A percentile compares a stretch with the other conserved stretches of the same genome.
These are phyloP conservation scores for Dryadomyces sulphureus DNA, from an alignment of 2,329 filamentous ascomycete genomes.

Conservation along the genomic window DNA sequence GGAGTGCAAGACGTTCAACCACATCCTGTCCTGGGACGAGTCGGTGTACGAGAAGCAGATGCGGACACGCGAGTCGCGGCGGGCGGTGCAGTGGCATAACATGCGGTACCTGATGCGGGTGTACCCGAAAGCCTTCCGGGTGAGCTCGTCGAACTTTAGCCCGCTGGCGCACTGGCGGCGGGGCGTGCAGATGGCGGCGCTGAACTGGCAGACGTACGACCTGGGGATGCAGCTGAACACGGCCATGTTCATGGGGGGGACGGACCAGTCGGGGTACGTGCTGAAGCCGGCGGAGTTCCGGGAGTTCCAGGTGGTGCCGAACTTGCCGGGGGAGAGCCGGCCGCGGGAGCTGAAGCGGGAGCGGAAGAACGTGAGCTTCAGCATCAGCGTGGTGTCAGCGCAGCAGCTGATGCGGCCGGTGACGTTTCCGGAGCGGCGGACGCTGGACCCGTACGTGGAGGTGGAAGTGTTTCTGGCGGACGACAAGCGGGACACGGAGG, in stretches of 20 bases:
- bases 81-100: slow-evolving; percentile 75
- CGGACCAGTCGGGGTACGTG: slow-evolving; percentile 80
- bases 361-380: slow-evolving; percentile 71
- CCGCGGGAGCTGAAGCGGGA: slow-evolving; percentile 48
- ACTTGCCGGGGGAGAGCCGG: slow-evolving; percentile 30
- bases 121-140: slow-evolving; percentile 70
- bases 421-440: slow-evolving; percentile 37
- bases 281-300: slow-evolving; percentile 82
- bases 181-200: slow-evolving; percentile 91
- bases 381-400: slow-evolving; percentile 79
- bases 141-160: slow-evolving; percentile 88
- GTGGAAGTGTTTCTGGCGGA: slow-evolving; percentile 91
- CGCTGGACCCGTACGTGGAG: slow-evolving; percentile 85
- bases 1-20: slow-evolving; percentile 78
- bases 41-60: slow-evolving; percentile 72
- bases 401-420: slow-evolving; percentile 81
- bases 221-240: slow-evolving; percentile 91
- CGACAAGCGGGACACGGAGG: slow-evolving; percentile 79
- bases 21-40: slow-evolving; percentile 92
- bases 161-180: slow-evolving; percentile 87
- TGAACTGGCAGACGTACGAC: slow-evolving; percentile 98
- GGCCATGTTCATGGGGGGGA: slow-evolving; percentile 89
- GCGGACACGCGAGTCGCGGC: slow-evolving; percentile 60
- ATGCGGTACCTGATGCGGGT: slow-evolving; percentile 84
- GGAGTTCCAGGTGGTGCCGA: slow-evolving; percentile 46